Evolutionary conservation across 768 basidiomycete species (phyloP), one percentile per base, ranked within the genome.

Genomic region (Russula sp.): DNA sequence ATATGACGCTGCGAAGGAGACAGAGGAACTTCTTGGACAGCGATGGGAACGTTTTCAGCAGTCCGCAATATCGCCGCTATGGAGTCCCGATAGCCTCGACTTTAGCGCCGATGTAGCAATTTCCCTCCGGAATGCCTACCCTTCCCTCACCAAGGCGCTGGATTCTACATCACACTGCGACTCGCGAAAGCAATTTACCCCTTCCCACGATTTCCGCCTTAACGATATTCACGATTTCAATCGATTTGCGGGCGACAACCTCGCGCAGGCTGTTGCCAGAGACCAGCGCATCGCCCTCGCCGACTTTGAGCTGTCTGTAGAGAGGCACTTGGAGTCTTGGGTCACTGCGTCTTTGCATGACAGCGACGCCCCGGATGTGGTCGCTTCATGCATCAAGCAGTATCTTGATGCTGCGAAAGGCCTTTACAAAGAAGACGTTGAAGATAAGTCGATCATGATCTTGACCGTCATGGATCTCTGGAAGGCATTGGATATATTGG

Each of bases 401-500:
- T 63, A 63, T 31, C 16, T 35, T 9, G 9, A 3, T 14, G 37
- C 13, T 10, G 55, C 63, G 3, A 20, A 44, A 16, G 1, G 1
- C 0, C n/a, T 22, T 4, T 60, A 59, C 22, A 27, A 27, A 27
- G 22, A 27, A 27, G 27, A 3, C 2, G 27, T 27, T 27, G 27
- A 27, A 27, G 44, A n/a, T 8, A n/a, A 76, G 6, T 11, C 42
- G 7, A n/a, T n/a, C 42, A 10, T 44, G 42, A 44, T 44, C 14
- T 44, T 44, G 18, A 44, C 42, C 4, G 18, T 44, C 39, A 40
- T 40, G 39, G 39, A 80, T 39, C 72, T 83, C 11, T 83, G 82
- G 82, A 71, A 78, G 2, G 78, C 76, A 0, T 71, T 83, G 4
- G 82, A 83, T 63, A 73, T 65, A 37, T 42, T 78, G 18, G 74